Base-by-base conservation (phyloP, 768 basidiomycete genomes). In the Coprinopsis cinerea region DNA sequence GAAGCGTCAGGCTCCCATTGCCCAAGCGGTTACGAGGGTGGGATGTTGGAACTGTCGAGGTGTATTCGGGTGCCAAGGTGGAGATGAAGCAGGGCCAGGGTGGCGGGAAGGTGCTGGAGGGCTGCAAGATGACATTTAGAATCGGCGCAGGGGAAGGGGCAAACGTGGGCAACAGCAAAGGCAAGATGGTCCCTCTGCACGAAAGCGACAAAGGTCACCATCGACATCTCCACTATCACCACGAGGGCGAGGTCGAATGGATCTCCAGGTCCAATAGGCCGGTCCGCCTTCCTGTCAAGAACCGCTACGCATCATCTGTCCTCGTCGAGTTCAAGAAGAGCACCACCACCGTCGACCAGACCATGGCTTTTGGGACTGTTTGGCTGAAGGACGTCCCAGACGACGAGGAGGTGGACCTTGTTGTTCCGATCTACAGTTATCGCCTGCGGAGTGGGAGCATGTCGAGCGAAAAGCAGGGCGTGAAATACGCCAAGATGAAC, bases 41-140 rank as follows among this genome's bases (percentile, higher is more conserved):
- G 79, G 82, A 87, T 44, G 75, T 82, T 6, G 83, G 82, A 28
- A 85, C 82, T 0, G 71, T 89, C 35, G 81, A 82, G 49, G 63
- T 82, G 35, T 58, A 57, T 7, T 61, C 68, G 3, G 51, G 57
- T 23, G 72, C 70, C 20, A 59, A 61, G 24, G 25, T 23, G 10
- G 15, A 30, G 3, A 17, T 20, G 23, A 30, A 44, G 28, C 18
- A 10, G 3, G 41, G n/a, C 1, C 6, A 35, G 17, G 44, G 15
- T 5, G 44, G 18, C 11, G 4, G 9, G 27, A 45, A 18, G 20
- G 23, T 18, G 18, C 27, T 36, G 42, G 27, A 30, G 13, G 9
- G 24, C 28, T 22, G 42, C 17, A 22, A 34, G 27, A 32, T 32
- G 39, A 18, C 25, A 17, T 47, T 30, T 24, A 47, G 15, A 39